A percentile compares a stretch with the other conserved stretches of the same genome.
Evolutionary conservation across 192 early-diverging fungal species (phyloP).

Genomic region (Coemansia sp.): DNA sequence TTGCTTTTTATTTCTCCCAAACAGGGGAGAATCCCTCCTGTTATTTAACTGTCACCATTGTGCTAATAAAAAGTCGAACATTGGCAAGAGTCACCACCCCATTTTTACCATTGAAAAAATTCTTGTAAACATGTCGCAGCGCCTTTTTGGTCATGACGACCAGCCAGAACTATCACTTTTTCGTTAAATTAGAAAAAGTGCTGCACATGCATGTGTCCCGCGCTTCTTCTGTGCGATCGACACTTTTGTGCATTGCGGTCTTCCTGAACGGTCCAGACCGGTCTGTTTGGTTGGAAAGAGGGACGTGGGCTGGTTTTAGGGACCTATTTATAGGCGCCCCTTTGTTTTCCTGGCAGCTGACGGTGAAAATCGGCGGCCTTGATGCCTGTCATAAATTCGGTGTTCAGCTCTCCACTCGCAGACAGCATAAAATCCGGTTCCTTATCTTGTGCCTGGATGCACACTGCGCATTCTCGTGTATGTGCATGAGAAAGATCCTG

Average conservation of each 20-base stretch:
- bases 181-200: neutral
- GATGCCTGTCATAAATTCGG: neutral
- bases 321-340: neutral
- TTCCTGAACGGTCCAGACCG: slow-evolving; percentile 4
- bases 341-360: neutral
- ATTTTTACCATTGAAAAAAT: neutral
- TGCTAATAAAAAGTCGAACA: neutral
- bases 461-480: neutral
- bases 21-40: neutral
- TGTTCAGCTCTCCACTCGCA: neutral
- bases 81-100: neutral
- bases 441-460: neutral
- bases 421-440: too few species aligned
- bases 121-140: neutral
- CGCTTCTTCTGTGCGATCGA: slow-evolving; percentile 5
- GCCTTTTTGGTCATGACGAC: too few species aligned
- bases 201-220: slow-evolving; percentile 8
- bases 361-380: neutral
- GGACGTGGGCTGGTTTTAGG: neutral
- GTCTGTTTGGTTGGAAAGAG: neutral
- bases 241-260: neutral
- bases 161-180: neutral
- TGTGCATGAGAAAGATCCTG: neutral
- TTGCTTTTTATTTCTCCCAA: neutral
- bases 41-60: neutral